Evolutionary conservation across 495 filamentous ascomycete genomes (phyloP).

Genomic region (Penicilliopsis zonata): DNA sequence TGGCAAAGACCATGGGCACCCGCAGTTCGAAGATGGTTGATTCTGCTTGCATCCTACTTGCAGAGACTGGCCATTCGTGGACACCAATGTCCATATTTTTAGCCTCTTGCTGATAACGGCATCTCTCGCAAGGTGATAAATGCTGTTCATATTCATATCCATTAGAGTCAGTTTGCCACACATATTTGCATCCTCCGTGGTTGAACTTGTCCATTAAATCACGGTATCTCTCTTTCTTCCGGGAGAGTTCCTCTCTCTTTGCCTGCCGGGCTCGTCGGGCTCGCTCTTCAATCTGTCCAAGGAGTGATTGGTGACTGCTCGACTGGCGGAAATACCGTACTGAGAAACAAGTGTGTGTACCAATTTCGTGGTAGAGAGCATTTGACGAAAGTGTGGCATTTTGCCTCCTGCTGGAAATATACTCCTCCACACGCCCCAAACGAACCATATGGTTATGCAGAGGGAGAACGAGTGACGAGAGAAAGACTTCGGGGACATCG

Average conservation of each 20-base stretch:
- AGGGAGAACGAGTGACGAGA: slow-evolving; percentile 39
- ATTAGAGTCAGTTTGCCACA: not conserved
- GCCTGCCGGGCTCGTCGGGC: slow-evolving; percentile 15
- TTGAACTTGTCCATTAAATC: slow-evolving; percentile 14
- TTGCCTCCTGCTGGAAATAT: slow-evolving; percentile 24
- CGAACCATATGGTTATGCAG: slow-evolving; percentile 36
- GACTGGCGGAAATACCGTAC: slow-evolving; percentile 42
- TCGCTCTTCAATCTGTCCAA: slow-evolving; percentile 19
- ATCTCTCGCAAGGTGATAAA: slow-evolving; percentile 16
- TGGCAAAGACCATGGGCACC: slow-evolving; percentile 26
- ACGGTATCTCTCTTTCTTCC: slow-evolving; percentile 18
- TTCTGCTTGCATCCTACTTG: slow-evolving; percentile 17
- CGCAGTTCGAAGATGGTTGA: slow-evolving; percentile 46
- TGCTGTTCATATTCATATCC: slow-evolving; percentile 8
- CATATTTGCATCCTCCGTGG: slow-evolving; percentile 17
- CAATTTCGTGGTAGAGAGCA: slow-evolving; percentile 23
- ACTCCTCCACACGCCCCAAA: slow-evolving; percentile 34
- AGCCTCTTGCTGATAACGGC: slow-evolving; percentile 11
- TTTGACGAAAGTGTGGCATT: slow-evolving; percentile 6
- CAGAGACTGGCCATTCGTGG: slow-evolving; percentile 53
- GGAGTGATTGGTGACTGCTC: slow-evolving; percentile 23
- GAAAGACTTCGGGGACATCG: slow-evolving; percentile 25
- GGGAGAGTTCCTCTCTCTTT: slow-evolving; percentile 34
- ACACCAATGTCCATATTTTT: slow-evolving; percentile 31
- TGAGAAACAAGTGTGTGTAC: slow-evolving; percentile 28